A percentile compares a stretch with the other conserved stretches of the same genome.
Conservation (phyloP, 2,329 filamentous ascomycete genomes). For the Phoma sp. region DNA sequence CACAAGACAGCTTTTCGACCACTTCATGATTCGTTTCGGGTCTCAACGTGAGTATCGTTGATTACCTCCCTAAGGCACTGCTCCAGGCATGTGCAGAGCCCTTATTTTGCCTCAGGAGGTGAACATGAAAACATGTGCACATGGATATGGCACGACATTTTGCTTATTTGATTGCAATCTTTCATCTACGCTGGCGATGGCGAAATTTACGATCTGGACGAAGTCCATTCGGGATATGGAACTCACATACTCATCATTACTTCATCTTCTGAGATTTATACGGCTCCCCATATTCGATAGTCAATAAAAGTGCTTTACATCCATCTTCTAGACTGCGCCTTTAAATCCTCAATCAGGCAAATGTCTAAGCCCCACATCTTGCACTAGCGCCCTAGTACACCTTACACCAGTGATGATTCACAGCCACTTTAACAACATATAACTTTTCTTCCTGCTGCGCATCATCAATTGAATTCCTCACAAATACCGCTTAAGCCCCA, state of each 20-base stretch:
- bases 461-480: neutral
- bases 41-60: too few relatives aligned
- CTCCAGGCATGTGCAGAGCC: too few relatives aligned
- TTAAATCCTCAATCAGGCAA: neutral
- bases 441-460: neutral
- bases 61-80: too few relatives aligned
- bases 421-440: neutral
- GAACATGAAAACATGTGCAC: too few relatives aligned
- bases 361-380: slow-evolving; percentile 5
- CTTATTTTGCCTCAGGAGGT: too few relatives aligned
- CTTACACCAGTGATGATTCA: neutral
- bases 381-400: neutral
- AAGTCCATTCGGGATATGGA: neutral
- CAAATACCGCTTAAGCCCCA: neutral
- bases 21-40: too few relatives aligned
- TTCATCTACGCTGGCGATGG: too few relatives aligned
- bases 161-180: too few relatives aligned
- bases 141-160: too few relatives aligned
- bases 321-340: neutral
- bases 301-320: neutral
- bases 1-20: too few relatives aligned
- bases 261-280: too few relatives aligned
- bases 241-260: neutral
- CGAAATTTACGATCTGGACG: neutral
- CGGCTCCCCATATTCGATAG: neutral